Conservation (phyloP, 2,329 filamentous ascomycete genomes). For the Xylaria sp. region DNA sequence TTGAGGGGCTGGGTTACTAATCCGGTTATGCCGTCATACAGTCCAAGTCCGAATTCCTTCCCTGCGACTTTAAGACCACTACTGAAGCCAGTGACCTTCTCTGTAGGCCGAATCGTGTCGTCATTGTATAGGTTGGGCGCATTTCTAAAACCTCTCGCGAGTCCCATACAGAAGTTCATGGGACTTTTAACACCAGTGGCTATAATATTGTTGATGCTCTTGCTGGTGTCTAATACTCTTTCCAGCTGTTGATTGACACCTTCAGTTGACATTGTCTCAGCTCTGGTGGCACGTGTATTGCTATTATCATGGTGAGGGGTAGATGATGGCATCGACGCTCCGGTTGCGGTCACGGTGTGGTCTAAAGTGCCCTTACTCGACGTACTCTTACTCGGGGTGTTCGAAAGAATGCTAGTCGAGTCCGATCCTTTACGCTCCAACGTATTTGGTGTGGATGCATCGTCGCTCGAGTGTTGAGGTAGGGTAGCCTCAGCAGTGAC, state of each 20-base stretch:
- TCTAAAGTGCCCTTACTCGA: constrained; percentile 36
- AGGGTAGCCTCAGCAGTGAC: constrained; percentile 26
- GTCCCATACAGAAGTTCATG: constrained; percentile 83
- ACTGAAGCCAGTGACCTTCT: constrained; percentile 81
- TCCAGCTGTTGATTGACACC: constrained; percentile 59
- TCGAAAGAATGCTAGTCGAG: constrained; percentile 33
- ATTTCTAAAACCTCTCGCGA: constrained; percentile 90
- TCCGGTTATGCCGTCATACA: constrained; percentile 85
- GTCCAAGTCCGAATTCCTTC: constrained; percentile 79
- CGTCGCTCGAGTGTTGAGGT: constrained; percentile 28
- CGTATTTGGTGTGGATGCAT: constrained; percentile 19
- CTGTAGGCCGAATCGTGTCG: constrained; percentile 79
- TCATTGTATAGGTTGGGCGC: constrained; percentile 87
- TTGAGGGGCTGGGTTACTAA: constrained; percentile 81
- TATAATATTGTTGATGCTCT: constrained; percentile 77
- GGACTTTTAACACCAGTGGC: constrained; percentile 81
- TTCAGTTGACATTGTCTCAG: constrained; percentile 33
- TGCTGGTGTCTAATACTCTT: constrained; percentile 72
- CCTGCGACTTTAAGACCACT: constrained; percentile 82
- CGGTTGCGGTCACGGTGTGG: constrained; percentile 32
- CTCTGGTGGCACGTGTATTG: not conserved
- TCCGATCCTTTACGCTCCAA: constrained; percentile 31
- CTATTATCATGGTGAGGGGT: constrained; percentile 12
- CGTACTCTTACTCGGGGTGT: constrained; percentile 33
- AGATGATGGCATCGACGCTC: constrained; percentile 19